Percentiles rank a stretch among this genome's conserved stretches.
phyloP scores from a whole-genome alignment of 2,329 filamentous ascomycete species.

The Byssoonygena ceratinophila region DNA sequence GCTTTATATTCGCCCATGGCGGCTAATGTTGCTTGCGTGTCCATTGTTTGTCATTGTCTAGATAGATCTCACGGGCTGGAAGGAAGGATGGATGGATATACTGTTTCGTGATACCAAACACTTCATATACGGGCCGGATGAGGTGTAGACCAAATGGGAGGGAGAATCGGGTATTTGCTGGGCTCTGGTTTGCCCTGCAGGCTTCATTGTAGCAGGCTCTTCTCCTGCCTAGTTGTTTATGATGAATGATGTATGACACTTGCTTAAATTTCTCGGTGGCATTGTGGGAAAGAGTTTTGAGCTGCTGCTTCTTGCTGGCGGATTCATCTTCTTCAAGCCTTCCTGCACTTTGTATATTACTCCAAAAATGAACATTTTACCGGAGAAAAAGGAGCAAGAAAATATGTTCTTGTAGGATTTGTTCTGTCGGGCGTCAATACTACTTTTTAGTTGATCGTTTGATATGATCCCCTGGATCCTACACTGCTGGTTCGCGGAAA shows the following conservation, averaged over 20 bases:
- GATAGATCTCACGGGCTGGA: neutral
- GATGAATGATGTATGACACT: slow-evolving; percentile 1
- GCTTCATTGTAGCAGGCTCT: neutral
- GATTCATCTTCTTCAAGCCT: neutral
- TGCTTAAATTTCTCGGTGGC: neutral
- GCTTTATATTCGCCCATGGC: neutral
- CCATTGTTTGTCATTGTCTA: slow-evolving; percentile 13
- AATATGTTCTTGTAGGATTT: neutral
- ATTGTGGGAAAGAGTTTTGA: slow-evolving; percentile 1
- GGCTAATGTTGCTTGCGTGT: neutral
- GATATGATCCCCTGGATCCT: too few species aligned
- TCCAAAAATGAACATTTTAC: too few species aligned
- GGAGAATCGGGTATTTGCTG: neutral
- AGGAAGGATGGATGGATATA: slow-evolving; percentile 3
- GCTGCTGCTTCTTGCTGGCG: neutral
- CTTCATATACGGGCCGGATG: neutral
- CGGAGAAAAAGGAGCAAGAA: too few species aligned
- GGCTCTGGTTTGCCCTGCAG: neutral
- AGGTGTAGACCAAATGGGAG: neutral
- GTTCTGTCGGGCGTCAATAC: too few species aligned
- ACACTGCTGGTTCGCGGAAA: too few species aligned
- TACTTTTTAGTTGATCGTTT: too few species aligned
- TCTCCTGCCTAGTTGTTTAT: neutral
- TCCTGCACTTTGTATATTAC: slow-evolving; percentile 5
- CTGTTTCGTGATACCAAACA: slow-evolving; percentile 6